These are phyloP conservation scores for Eleusine coracana DNA, from an alignment of 176 grass and related monocot genomes.

Conservation along the genomic window DNA sequence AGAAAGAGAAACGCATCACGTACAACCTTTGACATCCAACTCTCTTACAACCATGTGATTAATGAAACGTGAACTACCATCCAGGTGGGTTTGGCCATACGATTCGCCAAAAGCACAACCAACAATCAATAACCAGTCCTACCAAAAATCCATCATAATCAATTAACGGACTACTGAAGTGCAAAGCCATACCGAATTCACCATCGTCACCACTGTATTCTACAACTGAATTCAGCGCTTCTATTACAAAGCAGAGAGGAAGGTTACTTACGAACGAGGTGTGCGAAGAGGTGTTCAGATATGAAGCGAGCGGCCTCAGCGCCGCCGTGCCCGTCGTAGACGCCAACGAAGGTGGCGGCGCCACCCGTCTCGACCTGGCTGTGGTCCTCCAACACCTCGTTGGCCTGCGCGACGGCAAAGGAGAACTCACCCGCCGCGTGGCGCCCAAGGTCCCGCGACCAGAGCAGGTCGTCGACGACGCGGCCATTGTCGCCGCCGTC, in stretches of 20 bases:
- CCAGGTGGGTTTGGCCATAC: neutral
- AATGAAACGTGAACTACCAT: neutral
- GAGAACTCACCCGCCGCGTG: constrained; percentile 74
- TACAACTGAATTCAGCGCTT: neutral
- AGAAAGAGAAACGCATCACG: neutral
- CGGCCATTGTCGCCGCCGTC: constrained; percentile 37
- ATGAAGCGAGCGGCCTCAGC: constrained; percentile 73
- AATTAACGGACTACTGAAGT: neutral
- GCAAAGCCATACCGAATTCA: neutral
- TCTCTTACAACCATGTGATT: neutral
- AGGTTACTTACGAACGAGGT: constrained; percentile 64
- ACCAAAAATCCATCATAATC: neutral
- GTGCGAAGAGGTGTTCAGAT: constrained; percentile 67
- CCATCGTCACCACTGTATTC: neutral
- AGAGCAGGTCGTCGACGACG: constrained; percentile 61
- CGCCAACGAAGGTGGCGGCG: constrained; percentile 63
- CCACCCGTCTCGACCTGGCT: constrained; percentile 74
- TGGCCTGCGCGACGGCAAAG: constrained; percentile 79
- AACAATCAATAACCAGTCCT: neutral
- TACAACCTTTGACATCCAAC: neutral
- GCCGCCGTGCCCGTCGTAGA: constrained; percentile 85
- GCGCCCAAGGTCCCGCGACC: constrained; percentile 73
- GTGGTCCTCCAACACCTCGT: constrained; percentile 80
- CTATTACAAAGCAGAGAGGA: neutral
- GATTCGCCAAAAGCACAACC: neutral